Percentiles rank a stretch among this genome's conserved stretches.
Evolutionary conservation across 176 grass and related monocot species (phyloP).

Genomic region (Cenchrus fungigraminus): DNA sequence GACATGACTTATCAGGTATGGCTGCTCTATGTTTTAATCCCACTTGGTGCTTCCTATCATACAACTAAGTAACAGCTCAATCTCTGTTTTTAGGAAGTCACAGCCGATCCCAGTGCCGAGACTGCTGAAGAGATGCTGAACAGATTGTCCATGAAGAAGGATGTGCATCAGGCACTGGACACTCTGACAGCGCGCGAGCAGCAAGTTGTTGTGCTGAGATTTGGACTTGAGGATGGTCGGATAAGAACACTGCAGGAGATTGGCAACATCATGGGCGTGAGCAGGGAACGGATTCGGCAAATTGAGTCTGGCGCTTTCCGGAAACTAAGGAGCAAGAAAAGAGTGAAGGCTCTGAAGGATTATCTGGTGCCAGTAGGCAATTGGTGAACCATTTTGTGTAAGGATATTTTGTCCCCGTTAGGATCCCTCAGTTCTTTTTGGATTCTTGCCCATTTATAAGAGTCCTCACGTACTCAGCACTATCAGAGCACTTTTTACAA

Average conservation of each 20-base stretch:
- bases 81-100: constrained; percentile 71
- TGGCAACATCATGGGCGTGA: constrained; percentile 74
- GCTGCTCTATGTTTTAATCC: constrained; percentile 5
- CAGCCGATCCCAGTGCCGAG: constrained; percentile 71
- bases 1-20: constrained; percentile 71
- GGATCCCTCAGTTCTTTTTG: constrained; percentile 19
- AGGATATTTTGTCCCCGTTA: not conserved
- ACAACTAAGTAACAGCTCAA: not conserved
- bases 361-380: constrained; percentile 58
- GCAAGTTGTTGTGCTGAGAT: constrained; percentile 71
- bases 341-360: constrained; percentile 51
- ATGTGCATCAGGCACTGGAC: constrained; percentile 71
- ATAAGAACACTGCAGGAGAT: constrained; percentile 92
- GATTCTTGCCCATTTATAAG: constrained; percentile 24
- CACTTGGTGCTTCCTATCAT: not conserved
- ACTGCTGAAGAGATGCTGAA: constrained; percentile 81
- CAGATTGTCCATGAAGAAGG: constrained; percentile 68
- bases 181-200: constrained; percentile 62
- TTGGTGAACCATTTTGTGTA: constrained; percentile 47
- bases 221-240: constrained; percentile 71
- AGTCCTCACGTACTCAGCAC: constrained; percentile 17
- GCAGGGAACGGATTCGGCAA: constrained; percentile 88
- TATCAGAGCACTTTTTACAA: not conserved
- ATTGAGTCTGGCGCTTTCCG: constrained; percentile 71
- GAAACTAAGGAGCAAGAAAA: constrained; percentile 72